Conservation (phyloP, 106 monocot species). For the Phalaenopsis aphrodite region DNA sequence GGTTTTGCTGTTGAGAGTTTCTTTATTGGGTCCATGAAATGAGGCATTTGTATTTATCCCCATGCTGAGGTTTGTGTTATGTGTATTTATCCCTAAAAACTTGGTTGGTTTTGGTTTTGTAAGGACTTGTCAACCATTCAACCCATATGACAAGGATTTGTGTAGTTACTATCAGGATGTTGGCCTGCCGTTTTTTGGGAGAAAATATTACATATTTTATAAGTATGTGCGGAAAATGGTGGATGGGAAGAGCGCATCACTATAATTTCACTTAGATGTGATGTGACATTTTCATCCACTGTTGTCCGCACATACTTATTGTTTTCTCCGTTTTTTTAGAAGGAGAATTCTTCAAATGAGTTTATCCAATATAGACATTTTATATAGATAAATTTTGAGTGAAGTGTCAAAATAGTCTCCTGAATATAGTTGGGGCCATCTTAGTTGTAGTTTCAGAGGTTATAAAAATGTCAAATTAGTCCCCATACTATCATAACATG, state of each 20-base stretch:
- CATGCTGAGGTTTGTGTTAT: not conserved
- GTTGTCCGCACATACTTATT: not conserved
- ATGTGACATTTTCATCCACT: too few relatives aligned
- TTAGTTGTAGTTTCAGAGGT: too few relatives aligned
- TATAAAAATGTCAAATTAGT: too few relatives aligned
- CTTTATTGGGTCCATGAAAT: not conserved
- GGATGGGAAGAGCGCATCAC: too few relatives aligned
- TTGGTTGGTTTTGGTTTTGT: not conserved
- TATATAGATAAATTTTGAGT: not conserved
- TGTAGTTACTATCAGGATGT: not conserved
- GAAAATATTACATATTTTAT: too few relatives aligned
- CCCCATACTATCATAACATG: too few relatives aligned
- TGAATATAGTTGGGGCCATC: too few relatives aligned
- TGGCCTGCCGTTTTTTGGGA: too few relatives aligned
- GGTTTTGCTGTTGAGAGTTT: not conserved
- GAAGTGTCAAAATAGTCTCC: not conserved
- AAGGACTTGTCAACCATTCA: too few relatives aligned
- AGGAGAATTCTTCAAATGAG: not conserved
- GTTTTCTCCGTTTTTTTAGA: not conserved
- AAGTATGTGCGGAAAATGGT: too few relatives aligned
- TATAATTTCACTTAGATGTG: too few relatives aligned
- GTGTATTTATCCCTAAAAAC: not conserved
- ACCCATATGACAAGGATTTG: not conserved
- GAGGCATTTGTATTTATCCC: not conserved
- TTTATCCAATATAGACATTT: not conserved